Evolutionary conservation across 2,329 filamentous ascomycete genomes (phyloP), one percentile per base, ranked within the genome.

Genomic region (Neopestalotiopsis sp.): DNA sequence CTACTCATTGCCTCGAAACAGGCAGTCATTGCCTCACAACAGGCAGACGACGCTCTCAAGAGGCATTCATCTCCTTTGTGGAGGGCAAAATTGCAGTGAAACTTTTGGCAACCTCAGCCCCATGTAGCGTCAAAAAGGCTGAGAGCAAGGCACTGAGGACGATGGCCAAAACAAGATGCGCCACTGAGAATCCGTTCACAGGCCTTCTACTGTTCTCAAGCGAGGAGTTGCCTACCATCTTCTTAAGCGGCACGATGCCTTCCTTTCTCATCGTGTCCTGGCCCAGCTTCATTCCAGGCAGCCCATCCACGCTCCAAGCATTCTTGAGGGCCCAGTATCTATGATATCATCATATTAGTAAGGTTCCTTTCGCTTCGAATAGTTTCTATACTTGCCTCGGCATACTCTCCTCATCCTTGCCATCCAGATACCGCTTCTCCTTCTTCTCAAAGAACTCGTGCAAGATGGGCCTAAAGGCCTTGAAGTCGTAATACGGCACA

Each of bases 271-370:
- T 76, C 1, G 76, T 75, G 69, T 76, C 75, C 38, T 78, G 69
- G 1, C 74, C 81, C 20, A 77, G 69, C 4, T 75, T 72, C 74
- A 83, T 78, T 0, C 77, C 80, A 0, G 81, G 81, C 0, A 83
- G 74, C 0, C 79, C 79, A 58, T 83, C 81, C 65, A 83, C 76
- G 59, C 80, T 82, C 71, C 74, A 80, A 0, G 80, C 74, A 65
- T 81, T 83, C 72, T 83, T 83, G 52, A 74, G 69, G 0, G 81
- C 81, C 81, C 81, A 83, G 71, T 83, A 83, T 30, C 79, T 81
- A 24, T 30, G 4, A 4, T 38, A 1, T 9, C 12, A 32, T 17
- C 2, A 20, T 38, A 1, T 62, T 30, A 63, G 38, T 20, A 57
- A 12, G 5, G 30, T 28, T 30, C 58, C 10, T 10, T 45, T 0